Evolutionary conservation across 805 yeast species (phyloP).

Genomic region (Clavispora asparagi): DNA sequence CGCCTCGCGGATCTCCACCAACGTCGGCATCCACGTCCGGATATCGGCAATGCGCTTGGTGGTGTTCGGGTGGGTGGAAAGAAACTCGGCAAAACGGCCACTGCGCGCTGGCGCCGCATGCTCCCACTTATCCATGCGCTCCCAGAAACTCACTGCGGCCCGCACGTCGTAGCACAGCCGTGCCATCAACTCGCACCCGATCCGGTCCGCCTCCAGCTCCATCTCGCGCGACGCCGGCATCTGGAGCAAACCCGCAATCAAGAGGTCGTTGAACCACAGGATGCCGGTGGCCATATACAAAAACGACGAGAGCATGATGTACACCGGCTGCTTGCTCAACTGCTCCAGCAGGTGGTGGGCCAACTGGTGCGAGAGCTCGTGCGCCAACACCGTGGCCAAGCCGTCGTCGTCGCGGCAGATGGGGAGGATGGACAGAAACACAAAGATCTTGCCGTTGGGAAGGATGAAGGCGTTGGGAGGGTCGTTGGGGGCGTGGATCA

Average conservation of each 20-base stretch:
- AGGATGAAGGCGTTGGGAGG: constrained; percentile 96
- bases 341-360: constrained; percentile 90
- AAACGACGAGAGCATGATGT: constrained; percentile 47
- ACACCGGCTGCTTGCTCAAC: constrained; percentile 70
- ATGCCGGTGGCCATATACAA: constrained; percentile 59
- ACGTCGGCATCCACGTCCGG: constrained; percentile 59
- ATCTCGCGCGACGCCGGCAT: constrained; percentile 87
- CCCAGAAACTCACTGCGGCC: constrained; percentile 77
- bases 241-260: constrained; percentile 52
- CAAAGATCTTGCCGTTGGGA: constrained; percentile 95
- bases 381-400: constrained; percentile 89
- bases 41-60: constrained; percentile 67
- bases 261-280: constrained; percentile 46
- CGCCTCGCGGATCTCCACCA: constrained; percentile 39
- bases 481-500: constrained; percentile 49
- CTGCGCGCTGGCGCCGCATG: constrained; percentile 11
- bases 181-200: constrained; percentile 90
- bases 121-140: constrained; percentile 56
- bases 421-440: constrained; percentile 71
- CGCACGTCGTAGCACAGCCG: constrained; percentile 79
- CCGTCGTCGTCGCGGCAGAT: constrained; percentile 83
- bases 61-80: constrained; percentile 89
- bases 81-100: constrained; percentile 47
- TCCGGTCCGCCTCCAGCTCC: constrained; percentile 96
- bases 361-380: constrained; percentile 90